phyloP scores from a whole-genome alignment of 2,329 filamentous ascomycete species.

The Scortechinia acanthostroma region DNA sequence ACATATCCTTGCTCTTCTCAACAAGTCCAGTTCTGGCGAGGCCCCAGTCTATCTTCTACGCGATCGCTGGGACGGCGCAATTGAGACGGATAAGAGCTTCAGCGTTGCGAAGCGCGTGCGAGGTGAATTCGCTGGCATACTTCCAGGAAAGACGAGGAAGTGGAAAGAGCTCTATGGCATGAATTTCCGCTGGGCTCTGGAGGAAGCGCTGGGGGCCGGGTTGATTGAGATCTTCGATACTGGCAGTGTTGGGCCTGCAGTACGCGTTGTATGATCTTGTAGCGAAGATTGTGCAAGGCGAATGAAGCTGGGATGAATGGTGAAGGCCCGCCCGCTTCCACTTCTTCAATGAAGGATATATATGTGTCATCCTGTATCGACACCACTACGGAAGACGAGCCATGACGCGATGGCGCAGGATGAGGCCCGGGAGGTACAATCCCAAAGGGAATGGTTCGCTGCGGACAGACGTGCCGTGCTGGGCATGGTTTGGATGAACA shows the following conservation, averaged over 20 bases:
- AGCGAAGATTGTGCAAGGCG: too few relatives aligned
- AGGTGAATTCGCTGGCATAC: slow-evolving; percentile 43
- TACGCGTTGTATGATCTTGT: slow-evolving; percentile 25
- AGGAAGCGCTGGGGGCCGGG: slow-evolving; percentile 52
- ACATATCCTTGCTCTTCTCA: slow-evolving; percentile 42
- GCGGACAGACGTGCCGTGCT: too few relatives aligned
- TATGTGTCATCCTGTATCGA: too few relatives aligned
- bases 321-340: too few relatives aligned
- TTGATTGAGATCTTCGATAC: slow-evolving; percentile 57
- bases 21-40: slow-evolving; percentile 41
- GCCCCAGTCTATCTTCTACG: slow-evolving; percentile 41
- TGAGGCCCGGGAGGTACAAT: too few relatives aligned
- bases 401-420: too few relatives aligned
- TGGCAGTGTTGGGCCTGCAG: slow-evolving; percentile 48
- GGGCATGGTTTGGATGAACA: too few relatives aligned
- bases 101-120: slow-evolving; percentile 40
- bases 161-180: slow-evolving; percentile 54
- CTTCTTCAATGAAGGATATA: too few relatives aligned
- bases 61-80: slow-evolving; percentile 59
- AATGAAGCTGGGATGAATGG: too few relatives aligned
- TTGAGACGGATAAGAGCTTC: slow-evolving; percentile 31
- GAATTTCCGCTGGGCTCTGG: slow-evolving; percentile 50
- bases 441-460: too few relatives aligned
- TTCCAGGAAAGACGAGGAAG: slow-evolving; percentile 53
- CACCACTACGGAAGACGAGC: too few relatives aligned